Conservation (phyloP, 495 filamentous ascomycete genomes). For the Xylaria bambusicola region DNA sequence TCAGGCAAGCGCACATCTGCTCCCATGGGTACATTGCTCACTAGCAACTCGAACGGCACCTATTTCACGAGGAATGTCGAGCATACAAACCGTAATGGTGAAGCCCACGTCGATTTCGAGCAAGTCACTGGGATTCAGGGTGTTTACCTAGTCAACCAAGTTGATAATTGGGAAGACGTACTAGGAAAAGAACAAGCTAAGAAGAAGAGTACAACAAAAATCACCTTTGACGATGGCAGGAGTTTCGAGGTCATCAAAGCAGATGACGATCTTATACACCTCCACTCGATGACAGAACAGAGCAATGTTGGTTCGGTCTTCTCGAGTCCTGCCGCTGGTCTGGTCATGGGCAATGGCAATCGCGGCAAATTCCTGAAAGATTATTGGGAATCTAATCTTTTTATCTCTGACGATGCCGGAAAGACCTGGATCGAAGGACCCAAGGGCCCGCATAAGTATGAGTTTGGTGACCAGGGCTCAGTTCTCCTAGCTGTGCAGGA, state of each 20-base stretch:
- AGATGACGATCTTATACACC: constrained; percentile 69
- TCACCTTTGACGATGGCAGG: constrained; percentile 93
- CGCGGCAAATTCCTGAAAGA: constrained; percentile 69
- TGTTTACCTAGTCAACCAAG: constrained; percentile 84
- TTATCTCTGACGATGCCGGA: constrained; percentile 88
- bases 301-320: constrained; percentile 82
- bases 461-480: constrained; percentile 89
- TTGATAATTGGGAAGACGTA: constrained; percentile 83
- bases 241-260: constrained; percentile 60
- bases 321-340: constrained; percentile 87
- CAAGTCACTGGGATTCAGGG: constrained; percentile 88
- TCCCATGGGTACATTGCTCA: constrained; percentile 83
- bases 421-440: constrained; percentile 74
- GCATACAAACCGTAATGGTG: constrained; percentile 77
- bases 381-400: constrained; percentile 70
- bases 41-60: constrained; percentile 94
- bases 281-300: constrained; percentile 86
- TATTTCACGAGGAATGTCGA: constrained; percentile 90
- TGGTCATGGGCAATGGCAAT: constrained; percentile 92
- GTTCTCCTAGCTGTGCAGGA: constrained; percentile 81
- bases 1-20: constrained; percentile 55
- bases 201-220: constrained; percentile 73
- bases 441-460: constrained; percentile 87
- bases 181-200: constrained; percentile 38
- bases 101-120: constrained; percentile 86